These are phyloP conservation scores for Nicotiana knightiana DNA, from an alignment of 257 asterid species.

Conservation along the genomic window DNA sequence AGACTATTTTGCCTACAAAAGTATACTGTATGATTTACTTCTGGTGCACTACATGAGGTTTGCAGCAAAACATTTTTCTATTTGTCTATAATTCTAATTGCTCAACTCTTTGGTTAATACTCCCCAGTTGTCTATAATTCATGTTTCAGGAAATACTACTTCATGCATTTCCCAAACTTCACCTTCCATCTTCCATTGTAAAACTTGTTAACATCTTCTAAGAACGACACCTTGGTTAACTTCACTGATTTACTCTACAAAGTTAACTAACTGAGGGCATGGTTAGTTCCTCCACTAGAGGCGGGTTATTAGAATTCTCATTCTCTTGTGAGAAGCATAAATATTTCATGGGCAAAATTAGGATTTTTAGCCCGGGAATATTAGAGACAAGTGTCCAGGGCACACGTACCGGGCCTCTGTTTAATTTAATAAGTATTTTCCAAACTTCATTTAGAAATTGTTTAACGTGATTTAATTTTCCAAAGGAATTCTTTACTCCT, in stretches of 20 bases:
- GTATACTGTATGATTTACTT: no score
- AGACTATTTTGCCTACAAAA: no score
- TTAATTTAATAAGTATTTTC: slow-evolving; percentile 19
- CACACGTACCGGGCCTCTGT: slow-evolving; percentile 20
- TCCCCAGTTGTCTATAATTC: no score
- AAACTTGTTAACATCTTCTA: slow-evolving; percentile 54
- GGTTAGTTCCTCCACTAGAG: slow-evolving; percentile 53
- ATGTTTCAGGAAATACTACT: slow-evolving; percentile 2
- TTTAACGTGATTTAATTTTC: background rate
- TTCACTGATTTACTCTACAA: slow-evolving; percentile 43
- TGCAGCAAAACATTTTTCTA: no score
- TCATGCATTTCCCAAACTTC: slow-evolving; percentile 37
- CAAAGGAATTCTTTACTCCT: slow-evolving; percentile 10
- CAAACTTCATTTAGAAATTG: background rate
- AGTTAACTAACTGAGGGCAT: slow-evolving; percentile 68
- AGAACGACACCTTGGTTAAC: slow-evolving; percentile 57
- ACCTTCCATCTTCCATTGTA: slow-evolving; percentile 56
- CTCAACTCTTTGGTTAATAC: no score
- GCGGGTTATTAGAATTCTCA: slow-evolving; percentile 23
- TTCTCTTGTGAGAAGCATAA: slow-evolving; percentile 32
- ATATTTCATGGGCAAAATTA: slow-evolving; percentile 33
- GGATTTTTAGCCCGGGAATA: slow-evolving; percentile 41
- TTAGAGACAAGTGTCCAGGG: slow-evolving; percentile 44
- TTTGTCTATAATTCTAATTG: no score
- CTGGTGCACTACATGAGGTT: no score